Base-by-base conservation (phyloP, 768 basidiomycete species). In the Pleurotus ostreatus region DNA sequence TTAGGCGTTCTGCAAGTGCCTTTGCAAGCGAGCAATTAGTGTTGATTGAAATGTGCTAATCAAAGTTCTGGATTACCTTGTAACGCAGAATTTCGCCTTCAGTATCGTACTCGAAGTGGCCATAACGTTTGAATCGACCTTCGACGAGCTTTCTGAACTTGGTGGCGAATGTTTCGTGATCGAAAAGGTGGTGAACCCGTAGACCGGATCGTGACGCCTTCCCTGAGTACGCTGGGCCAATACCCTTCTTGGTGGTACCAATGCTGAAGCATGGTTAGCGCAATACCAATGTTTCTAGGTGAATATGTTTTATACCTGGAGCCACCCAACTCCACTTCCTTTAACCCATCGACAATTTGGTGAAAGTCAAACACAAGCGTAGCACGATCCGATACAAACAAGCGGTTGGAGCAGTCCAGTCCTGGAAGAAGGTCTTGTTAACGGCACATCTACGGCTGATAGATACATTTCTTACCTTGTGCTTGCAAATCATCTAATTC, bases 331-430 rank as follows among this genome's bases (percentile, higher is more conserved):
- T 98, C 97, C 39, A 94, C 92, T 70, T 99, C 97, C 70, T 98
- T 99, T 65, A 99, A 75, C 4, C 97, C 97, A 67, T 99, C 97
- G 25, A 98, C 97, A 66, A 98, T 98, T 76, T 99, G 97, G 73
- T 99, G 97, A 71, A 99, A 98, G 69, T 98, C 97, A 66, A 99
- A 94, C 34, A 99, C 97, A 59, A 99, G 86, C 60, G 96, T 93
- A 3, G 97, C 93, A 60, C 97, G 88, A 73, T 98, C 94, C 22
- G 96, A 98, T 62, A 99, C 79, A 69, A 97, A 89, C 16, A 99
- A 73, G 34, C 97, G 86, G 57, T 82, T 80, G 9, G 83, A 81
- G 72, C 92, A 96, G 65, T 89, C 80, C 41, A 99, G 83, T 16
- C 96, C 95, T 97, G 54, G 16, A 38, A n/a, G 13, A 23, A 25